These are phyloP conservation scores for Aureobasidium sp. DNA, from an alignment of 2,329 filamentous ascomycete species.

Conservation along the genomic window DNA sequence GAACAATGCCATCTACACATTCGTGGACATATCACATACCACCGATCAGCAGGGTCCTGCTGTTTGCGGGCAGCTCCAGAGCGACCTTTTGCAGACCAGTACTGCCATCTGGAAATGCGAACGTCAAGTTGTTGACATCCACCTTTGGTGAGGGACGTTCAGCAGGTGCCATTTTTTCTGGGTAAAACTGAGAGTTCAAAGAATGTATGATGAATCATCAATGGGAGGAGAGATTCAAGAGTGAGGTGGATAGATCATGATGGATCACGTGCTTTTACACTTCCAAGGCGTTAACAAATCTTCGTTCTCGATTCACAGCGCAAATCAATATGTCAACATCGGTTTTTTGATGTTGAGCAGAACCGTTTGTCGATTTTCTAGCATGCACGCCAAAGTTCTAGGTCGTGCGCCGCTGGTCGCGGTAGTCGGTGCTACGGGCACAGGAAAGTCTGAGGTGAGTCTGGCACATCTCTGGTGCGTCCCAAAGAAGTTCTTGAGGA, in stretches of 20 bases:
- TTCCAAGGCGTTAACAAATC: not conserved
- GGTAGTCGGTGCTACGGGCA: slow-evolving; percentile 83
- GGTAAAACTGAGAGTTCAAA: not conserved
- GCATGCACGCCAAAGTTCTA: not conserved
- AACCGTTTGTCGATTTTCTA: slow-evolving; percentile 12
- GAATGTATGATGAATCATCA: slow-evolving; percentile 10
- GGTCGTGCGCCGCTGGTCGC: slow-evolving; percentile 29
- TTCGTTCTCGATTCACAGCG: slow-evolving; percentile 2
- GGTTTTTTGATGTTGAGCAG: slow-evolving; percentile 12
- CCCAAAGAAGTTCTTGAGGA: not conserved
- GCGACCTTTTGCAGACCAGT: slow-evolving; percentile 68
- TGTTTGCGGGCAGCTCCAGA: slow-evolving; percentile 71
- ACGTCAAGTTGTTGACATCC: slow-evolving; percentile 68
- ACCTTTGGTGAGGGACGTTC: slow-evolving; percentile 51
- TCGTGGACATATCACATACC: slow-evolving; percentile 40
- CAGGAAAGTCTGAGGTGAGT: slow-evolving; percentile 81
- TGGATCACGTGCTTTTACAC: slow-evolving; percentile 1
- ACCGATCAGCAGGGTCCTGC: slow-evolving; percentile 85
- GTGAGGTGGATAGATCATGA: not conserved
- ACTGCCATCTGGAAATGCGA: slow-evolving; percentile 80
- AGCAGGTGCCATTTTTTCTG: not conserved
- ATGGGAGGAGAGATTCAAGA: not conserved
- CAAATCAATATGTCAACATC: slow-evolving; percentile 15
- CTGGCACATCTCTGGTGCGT: not conserved
- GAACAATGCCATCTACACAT: not conserved